These are phyloP conservation scores for Tanacetum coccineum DNA, from an alignment of 129 eudicot species.

Conservation along the genomic window DNA sequence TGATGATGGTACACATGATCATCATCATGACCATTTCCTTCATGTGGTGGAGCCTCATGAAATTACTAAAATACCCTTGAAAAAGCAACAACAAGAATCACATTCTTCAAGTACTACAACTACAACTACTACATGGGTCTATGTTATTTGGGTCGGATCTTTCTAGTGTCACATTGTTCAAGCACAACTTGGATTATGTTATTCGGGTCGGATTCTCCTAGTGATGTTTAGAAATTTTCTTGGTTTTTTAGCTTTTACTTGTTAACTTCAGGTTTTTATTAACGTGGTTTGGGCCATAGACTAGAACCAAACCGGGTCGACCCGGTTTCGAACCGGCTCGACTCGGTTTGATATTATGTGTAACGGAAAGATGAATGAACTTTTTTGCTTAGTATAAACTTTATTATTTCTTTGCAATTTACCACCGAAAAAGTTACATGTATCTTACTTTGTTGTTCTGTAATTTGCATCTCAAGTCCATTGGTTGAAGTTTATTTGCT, in stretches of 20 bases:
- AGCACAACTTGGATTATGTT: constrained; percentile 10
- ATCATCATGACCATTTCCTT: constrained; percentile 26
- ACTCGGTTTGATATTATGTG: background rate
- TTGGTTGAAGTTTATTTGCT: no score
- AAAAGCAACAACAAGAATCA: constrained; percentile 20
- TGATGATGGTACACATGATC: constrained; percentile 52
- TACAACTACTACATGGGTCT: constrained; percentile 38
- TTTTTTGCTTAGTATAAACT: constrained; percentile 13
- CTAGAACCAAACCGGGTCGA: constrained; percentile 14
- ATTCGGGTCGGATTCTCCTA: constrained; percentile 25
- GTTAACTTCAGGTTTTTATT: constrained; percentile 1
- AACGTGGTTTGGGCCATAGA: constrained; percentile 7
- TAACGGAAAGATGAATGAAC: constrained; percentile 14
- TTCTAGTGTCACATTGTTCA: constrained; percentile 19
- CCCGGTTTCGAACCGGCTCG: background rate
- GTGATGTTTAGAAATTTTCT: background rate
- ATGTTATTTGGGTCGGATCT: constrained; percentile 47
- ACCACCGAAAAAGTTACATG: background rate
- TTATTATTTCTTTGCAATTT: constrained; percentile 1
- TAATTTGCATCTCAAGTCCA: background rate
- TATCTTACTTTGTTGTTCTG: background rate
- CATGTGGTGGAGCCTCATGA: constrained; percentile 20
- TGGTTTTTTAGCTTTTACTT: background rate
- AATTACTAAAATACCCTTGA: constrained; percentile 22
- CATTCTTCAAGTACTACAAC: constrained; percentile 6